Evolutionary conservation across 73 alveolate genomes (phyloP), one percentile per base, ranked within the genome.

Genomic region (Effrenium voratum): DNA sequence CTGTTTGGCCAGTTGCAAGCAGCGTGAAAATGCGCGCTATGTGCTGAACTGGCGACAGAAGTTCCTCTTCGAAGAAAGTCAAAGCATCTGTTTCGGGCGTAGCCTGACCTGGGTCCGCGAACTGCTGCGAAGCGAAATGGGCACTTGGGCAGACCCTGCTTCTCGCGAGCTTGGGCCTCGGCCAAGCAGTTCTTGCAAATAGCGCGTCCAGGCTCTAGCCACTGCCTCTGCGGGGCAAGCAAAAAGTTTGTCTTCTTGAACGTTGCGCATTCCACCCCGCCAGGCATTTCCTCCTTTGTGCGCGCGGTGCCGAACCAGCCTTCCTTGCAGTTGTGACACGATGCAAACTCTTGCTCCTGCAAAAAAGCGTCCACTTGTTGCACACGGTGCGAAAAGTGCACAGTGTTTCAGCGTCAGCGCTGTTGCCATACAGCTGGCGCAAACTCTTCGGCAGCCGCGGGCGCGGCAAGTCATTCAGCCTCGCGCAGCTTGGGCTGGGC

Each of bases 341-440:
- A n/a, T 66, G 16, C 41, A 5, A 66, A 66, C 43, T 66, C 41
- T 40, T 24, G 40, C 44, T n/a, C 16, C n/a, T 24, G 15, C 79
- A 66, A 24, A 40, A 24, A n/a, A 0, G 16, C 43, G 40, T 66
- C 79, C 2, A 66, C 79, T 40, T 66, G 41, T 24, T 66, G 79
- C 43, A 66, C 79, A 66, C 79, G 79, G 30, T 66, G 10, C 0
- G 30, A 66, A n/a, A 66, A 66, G 2, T n/a, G 10, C 79, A 66
- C 30, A 1, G 30, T 24, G 79, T 0, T 40, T 66, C 79, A 10
- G 79, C 79, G 30, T 66, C 79, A n/a, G 30, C 30, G 79, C 79
- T 66, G 79, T 66, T 66, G 79, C 79, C 79, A n/a, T 24, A 66
- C n/a, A n/a, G 44, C 79, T 66, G 79, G 15, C 79, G 79, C 40